Conservation (phyloP, 331 rosid species). For the Acacia concinna region DNA sequence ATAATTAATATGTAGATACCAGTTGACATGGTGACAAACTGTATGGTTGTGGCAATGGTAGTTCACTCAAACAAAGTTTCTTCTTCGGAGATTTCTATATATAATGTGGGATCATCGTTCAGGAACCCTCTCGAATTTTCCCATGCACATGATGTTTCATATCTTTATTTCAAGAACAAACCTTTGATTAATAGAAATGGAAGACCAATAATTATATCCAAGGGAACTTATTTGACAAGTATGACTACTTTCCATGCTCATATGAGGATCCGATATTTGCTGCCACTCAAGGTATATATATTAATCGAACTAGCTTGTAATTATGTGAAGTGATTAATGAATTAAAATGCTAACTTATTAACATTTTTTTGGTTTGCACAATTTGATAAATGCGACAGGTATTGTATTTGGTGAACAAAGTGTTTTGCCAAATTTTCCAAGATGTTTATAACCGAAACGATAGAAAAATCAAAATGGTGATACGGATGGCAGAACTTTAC, state of each 20-base stretch:
- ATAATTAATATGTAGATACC: constrained; percentile 25
- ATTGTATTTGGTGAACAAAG: constrained; percentile 24
- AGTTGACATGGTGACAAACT: constrained; percentile 38
- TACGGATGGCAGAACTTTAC: constrained; percentile 26
- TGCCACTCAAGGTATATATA: constrained; percentile 31
- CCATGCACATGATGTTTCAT: background rate
- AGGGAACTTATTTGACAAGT: background rate
- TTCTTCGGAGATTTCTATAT: constrained; percentile 12
- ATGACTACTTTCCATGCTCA: background rate
- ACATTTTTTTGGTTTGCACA: no score
- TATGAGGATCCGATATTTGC: background rate
- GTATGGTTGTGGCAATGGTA: constrained; percentile 29
- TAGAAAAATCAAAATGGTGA: background rate
- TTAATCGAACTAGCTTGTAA: background rate
- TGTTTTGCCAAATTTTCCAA: background rate
- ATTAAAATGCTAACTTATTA: background rate
- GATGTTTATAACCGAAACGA: background rate
- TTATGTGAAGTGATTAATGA: background rate
- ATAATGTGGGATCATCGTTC: constrained; percentile 30
- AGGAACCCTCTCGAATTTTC: constrained; percentile 22
- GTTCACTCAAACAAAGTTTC: constrained; percentile 9
- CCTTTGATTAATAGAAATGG: constrained; percentile 19
- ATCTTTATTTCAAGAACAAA: constrained; percentile 1
- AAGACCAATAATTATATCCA: constrained; percentile 15
- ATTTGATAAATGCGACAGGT: background rate